A percentile compares a stretch with the other conserved stretches of the same genome.
phyloP scores from a whole-genome alignment of 2,329 filamentous ascomycete genomes.

The Claviceps sp. region DNA sequence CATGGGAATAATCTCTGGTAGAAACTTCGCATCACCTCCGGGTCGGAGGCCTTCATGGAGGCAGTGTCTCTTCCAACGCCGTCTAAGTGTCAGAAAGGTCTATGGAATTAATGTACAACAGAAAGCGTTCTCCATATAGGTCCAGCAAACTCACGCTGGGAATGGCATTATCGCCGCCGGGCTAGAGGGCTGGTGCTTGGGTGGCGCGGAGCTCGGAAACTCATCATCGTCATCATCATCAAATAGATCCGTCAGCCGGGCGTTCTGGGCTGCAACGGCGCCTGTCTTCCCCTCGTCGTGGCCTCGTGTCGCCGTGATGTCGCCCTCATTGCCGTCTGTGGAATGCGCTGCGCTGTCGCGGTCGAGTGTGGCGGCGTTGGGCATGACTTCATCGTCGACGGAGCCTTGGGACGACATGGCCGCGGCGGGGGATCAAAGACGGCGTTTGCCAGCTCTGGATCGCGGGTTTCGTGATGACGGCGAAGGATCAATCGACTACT shows the following conservation, averaged over 20 bases:
- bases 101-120: constrained; percentile 19
- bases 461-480: too few relatives aligned
- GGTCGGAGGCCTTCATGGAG: constrained; percentile 47
- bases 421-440: constrained; percentile 30
- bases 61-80: constrained; percentile 35
- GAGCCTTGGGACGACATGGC: constrained; percentile 15
- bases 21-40: constrained; percentile 81
- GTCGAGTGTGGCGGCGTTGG: constrained; percentile 14
- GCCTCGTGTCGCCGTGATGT: constrained; percentile 20
- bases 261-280: constrained; percentile 25
- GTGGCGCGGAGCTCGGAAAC: constrained; percentile 37
- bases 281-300: constrained; percentile 18
- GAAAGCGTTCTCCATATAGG: neutral
- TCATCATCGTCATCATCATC: constrained; percentile 46
- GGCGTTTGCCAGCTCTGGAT: too few relatives aligned
- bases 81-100: constrained; percentile 63
- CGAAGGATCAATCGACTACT: too few relatives aligned
- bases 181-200: constrained; percentile 24
- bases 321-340: constrained; percentile 22
- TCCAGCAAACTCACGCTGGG: constrained; percentile 24
- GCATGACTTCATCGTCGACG: constrained; percentile 22
- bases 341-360: constrained; percentile 10
- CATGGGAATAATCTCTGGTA: constrained; percentile 95
- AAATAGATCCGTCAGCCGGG: constrained; percentile 47
- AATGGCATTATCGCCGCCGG: constrained; percentile 29